phyloP scores from a whole-genome alignment of 2,329 filamentous ascomycete species.

The Paecilomyces niveus region DNA sequence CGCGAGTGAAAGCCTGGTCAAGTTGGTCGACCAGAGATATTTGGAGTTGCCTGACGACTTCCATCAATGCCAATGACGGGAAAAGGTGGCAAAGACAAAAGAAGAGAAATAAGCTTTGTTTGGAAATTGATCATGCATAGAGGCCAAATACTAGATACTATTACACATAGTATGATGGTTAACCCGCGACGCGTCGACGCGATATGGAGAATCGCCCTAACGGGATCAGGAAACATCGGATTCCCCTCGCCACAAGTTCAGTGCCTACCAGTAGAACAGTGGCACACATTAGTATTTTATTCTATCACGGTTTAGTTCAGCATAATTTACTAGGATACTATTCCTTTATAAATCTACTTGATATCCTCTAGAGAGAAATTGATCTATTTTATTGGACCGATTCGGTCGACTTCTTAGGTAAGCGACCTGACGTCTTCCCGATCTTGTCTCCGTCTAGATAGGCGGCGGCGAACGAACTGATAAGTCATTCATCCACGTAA shows the following conservation, averaged over 20 bases:
- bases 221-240: background rate
- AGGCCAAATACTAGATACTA: background rate
- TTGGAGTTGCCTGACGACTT: conserved; percentile 23
- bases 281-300: background rate
- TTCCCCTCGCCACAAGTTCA: background rate
- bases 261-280: too few relatives aligned
- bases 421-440: background rate
- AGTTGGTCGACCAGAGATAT: conserved; percentile 19
- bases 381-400: background rate
- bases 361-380: background rate
- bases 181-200: background rate
- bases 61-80: conserved; percentile 15
- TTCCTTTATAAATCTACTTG: background rate
- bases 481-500: background rate
- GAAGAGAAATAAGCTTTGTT: background rate
- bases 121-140: background rate
- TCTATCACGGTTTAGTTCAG: background rate
- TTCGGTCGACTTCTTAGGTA: background rate
- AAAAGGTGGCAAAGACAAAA: background rate
- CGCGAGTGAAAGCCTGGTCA: conserved; percentile 20
- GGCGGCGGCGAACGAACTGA: background rate
- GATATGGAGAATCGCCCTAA: background rate
- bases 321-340: background rate
- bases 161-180: background rate
- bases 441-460: background rate